A percentile compares a stretch with the other conserved stretches of the same genome.
These are phyloP conservation scores for Flaveria sonorensis DNA, from an alignment of 129 eudicot species.

Conservation along the genomic window DNA sequence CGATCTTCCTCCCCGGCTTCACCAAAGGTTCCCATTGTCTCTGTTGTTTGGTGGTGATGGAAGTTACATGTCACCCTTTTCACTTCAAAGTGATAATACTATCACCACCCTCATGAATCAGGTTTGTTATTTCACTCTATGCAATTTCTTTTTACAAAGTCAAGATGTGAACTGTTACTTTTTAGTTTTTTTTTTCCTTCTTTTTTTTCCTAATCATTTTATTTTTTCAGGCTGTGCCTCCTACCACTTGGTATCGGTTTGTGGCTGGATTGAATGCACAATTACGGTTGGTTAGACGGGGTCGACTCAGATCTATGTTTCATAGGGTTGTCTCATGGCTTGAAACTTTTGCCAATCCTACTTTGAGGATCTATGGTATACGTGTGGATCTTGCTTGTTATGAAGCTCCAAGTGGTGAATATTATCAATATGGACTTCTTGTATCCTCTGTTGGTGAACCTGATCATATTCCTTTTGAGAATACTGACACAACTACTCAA, in stretches of 20 bases:
- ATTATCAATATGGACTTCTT: slow-evolving; percentile 77
- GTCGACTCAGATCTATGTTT: slow-evolving; percentile 73
- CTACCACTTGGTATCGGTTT: slow-evolving; percentile 94
- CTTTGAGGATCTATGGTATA: slow-evolving; percentile 58
- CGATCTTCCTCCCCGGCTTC: slow-evolving; percentile 85
- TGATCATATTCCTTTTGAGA: slow-evolving; percentile 40
- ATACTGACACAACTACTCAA: slow-evolving; percentile 42
- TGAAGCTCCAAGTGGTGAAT: slow-evolving; percentile 73
- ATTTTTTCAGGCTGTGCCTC: slow-evolving; percentile 70
- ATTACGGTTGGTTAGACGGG: slow-evolving; percentile 81
- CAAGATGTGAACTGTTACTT: not conserved
- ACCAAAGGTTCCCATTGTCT: slow-evolving; percentile 81
- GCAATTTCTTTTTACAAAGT: not conserved
- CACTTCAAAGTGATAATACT: slow-evolving; percentile 82
- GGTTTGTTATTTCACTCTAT: slow-evolving; percentile 43
- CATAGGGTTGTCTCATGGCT: slow-evolving; percentile 70
- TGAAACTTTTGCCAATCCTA: slow-evolving; percentile 83
- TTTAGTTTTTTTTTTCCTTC: not conserved
- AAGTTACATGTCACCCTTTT: slow-evolving; percentile 87
- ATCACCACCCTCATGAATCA: slow-evolving; percentile 92
- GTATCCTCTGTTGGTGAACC: slow-evolving; percentile 59
- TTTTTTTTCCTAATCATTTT: not conserved
- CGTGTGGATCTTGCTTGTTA: slow-evolving; percentile 81
- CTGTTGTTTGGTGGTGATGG: slow-evolving; percentile 94
- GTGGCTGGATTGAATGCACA: slow-evolving; percentile 98